Base-by-base conservation (phyloP, 192 early-diverging fungal genomes). In the Coemansia sp. region DNA sequence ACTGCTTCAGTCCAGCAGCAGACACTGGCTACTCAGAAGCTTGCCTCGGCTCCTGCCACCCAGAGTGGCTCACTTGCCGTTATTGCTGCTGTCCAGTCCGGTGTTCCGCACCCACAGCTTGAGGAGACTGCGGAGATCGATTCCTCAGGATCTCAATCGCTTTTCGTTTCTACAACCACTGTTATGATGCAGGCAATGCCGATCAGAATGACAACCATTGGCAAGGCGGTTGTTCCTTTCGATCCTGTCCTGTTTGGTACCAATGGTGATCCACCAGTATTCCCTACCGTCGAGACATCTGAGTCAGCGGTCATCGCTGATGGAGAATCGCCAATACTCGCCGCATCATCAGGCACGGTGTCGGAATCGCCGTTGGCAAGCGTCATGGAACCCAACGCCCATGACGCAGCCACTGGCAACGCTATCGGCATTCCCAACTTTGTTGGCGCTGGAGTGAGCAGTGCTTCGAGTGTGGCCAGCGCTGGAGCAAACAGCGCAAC, bases 161-260 rank as follows among this genome's bases (percentile, higher is more conserved):
- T 39, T 19, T 23, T 54, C 26, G 58, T 38, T 19, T 40, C 52
- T 7, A 58, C 71, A 11, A 53, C 54, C 43, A 57, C 50, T 0
- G 61, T 44, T 13, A 16, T 6, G 8, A 52, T 70, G 69, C 65
- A 67, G 54, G 65, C 56, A 9, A 44, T 58, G 43, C 42, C 69
- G 0, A 56, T 79, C 62, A 68, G 63, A 21, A 75, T 81, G 78
- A 81, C 72, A 16, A 81, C 78, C 15, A 61, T 81, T 7, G 78
- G 73, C 38, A 54, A 72, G 11, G 78, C 78, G 4, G 78, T 81
- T 3, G 74, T 75, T 15, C 72, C 72, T 7, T 80, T 72, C 40
- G 77, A 75, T 58, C 44, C 68, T n/a, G 76, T 72, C 56, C 56
- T 81, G 39, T 81, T 75, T 60, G 73, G 78, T 11, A 61, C 68